A percentile compares a stretch with the other conserved stretches of the same genome.
phyloP scores from a whole-genome alignment of 2,329 filamentous ascomycete species.

The Trichoderma semiorbis region DNA sequence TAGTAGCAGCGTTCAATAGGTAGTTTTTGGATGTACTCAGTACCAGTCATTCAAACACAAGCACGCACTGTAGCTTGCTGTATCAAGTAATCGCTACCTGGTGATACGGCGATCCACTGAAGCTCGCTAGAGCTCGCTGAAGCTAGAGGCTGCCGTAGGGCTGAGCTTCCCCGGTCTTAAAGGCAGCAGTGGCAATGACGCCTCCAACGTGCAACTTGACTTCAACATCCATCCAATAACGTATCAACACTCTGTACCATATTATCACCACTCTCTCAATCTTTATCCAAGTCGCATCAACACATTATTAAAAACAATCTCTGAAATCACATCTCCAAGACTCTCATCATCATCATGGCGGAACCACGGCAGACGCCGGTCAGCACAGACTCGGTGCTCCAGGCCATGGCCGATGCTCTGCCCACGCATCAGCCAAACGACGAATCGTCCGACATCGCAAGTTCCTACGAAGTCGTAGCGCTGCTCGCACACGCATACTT shows the following conservation, averaged over 20 bases:
- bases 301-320: background rate
- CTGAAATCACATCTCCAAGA: background rate
- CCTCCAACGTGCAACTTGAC: background rate
- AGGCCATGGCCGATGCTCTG: conserved; percentile 57
- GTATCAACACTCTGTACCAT: background rate
- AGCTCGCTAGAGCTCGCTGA: background rate
- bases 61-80: background rate
- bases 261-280: background rate
- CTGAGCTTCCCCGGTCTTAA: background rate
- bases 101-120: background rate
- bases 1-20: too few species aligned
- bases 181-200: conserved; percentile 14
- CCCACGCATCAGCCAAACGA: conserved; percentile 52
- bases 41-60: background rate
- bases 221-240: background rate
- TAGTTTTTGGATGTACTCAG: background rate
- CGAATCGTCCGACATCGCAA: conserved; percentile 61
- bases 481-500: conserved; percentile 83
- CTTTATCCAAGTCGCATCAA: background rate
- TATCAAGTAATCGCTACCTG: background rate
- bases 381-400: conserved; percentile 41
- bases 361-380: conserved; percentile 18
- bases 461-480: conserved; percentile 76
- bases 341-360: background rate
- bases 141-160: background rate